Base-by-base conservation (phyloP, 805 yeast species). In the Wickerhamiella azyma region DNA sequence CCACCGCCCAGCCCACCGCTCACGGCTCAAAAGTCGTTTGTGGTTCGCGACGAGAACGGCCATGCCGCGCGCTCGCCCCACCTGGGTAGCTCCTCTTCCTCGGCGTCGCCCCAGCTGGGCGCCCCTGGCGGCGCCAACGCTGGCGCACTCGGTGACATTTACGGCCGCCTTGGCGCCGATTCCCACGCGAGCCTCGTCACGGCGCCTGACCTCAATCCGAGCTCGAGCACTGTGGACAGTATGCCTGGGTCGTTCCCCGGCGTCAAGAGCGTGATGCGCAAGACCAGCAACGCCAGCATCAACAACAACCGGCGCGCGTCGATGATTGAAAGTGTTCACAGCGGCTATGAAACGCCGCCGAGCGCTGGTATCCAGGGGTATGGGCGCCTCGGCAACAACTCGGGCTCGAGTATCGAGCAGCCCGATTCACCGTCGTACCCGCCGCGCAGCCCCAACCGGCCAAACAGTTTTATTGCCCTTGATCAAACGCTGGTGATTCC, bases 231-330 rank as follows among this genome's bases (percentile, higher is more conserved):
- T 7, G 16, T 30, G 33, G 33, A 30, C 33, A 30, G 33, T 16
- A 41, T 41, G 44, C 44, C 44, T 10, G 44, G 44, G 10, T 37
- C 44, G 5, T 41, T 41, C 24, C 33, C 33, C 16, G 33, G 33
- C 2, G 16, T 30, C 33, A 30, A 30, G n/a, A n/a, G 33, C 9
- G 33, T 30, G 6, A 30, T 13, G 14, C 33, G 33, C 16, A 30
- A 30, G n/a, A 8, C 33, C 14, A 30, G 33, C 33, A 13, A 13
- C 8, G 11, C 33, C 9, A n/a, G n/a, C n/a, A n/a, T 30, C 33
- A 13, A 30, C n/a, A n/a, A n/a, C 14, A 30, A 30, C 16, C 33
- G 16, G 9, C 33, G 33, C 16, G 14, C 33, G 3, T 30, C 33
- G 33, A 3, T 30, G 16, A 30, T 30, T 6, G 33, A 30, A 3